Evolutionary conservation across 2,329 filamentous ascomycete species (phyloP), one percentile per base, ranked within the genome.

Genomic region (Lachnellula occidentalis): DNA sequence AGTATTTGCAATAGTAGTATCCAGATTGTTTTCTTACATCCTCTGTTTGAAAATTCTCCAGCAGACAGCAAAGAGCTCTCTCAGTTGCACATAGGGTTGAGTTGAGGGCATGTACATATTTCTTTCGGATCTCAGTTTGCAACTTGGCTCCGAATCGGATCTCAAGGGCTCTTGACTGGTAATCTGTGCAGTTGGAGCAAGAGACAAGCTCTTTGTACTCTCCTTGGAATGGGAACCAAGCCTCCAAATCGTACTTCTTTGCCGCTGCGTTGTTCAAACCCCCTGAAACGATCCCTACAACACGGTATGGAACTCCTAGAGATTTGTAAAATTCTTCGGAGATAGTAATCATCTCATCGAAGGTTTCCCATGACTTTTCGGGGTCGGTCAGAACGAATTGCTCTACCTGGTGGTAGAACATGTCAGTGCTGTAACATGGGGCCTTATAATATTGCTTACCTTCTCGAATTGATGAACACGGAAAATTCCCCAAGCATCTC

Each of bases 131-230:
- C 61, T 92, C 90, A 27, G 86, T 92, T 72, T 88, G 85, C 70
- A 86, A 88, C 80, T 96, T 97, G 58, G 84, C 79, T 47, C 94
- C 92, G 66, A 86, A 96, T 56, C 94, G 83, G 65, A 99, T 95
- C 72, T 97, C 92, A 12, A 99, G 80, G 64, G 91, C 92, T 54
- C 94, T 83, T 22, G 90, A 91, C 77, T 99, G 94, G 77, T 97
- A 97, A 71, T 97, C 92, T 45, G 90, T 95, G 78, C 94, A 99
- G 76, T 99, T 99, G 58, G 90, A 95, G 80, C 92, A 96, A 19
- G 90, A 95, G 49, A 97, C 94, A 27, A 99, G 82, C 76, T 97
- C 94, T 76, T 97, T 97, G 81, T 97, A 99, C 74, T 97, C 94
- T 66, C 88, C 88, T 72, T 97, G 92, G 78, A 88, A 95, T 15